Conservation (phyloP, 2,329 filamentous ascomycete species). For the Blastomyces parvus region DNA sequence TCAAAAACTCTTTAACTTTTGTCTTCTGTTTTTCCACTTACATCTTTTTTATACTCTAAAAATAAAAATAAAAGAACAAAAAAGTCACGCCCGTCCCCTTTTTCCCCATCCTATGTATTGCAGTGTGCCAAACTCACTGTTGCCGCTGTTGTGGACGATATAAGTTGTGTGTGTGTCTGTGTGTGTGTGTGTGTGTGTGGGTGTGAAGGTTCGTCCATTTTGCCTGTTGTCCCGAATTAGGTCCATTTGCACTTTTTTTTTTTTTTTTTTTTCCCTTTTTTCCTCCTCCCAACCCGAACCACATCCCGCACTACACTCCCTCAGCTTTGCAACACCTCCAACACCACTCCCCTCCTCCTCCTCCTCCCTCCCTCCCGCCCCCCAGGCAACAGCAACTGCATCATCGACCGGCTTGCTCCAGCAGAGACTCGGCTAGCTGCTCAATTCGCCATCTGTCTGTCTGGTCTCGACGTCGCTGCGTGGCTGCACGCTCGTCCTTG, state of each 20-base stretch:
- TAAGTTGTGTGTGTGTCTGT: background rate
- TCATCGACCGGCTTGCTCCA: too few relatives aligned
- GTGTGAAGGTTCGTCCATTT: background rate
- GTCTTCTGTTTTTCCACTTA: too few relatives aligned
- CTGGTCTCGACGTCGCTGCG: background rate
- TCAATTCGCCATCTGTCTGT: constrained; percentile 2
- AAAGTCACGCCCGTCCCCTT: background rate
- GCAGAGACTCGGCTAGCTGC: background rate
- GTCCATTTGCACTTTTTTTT: background rate
- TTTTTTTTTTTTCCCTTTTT: background rate
- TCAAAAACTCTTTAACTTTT: background rate
- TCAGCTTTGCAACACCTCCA: background rate
- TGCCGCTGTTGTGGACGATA: constrained; percentile 2
- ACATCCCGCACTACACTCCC: constrained; percentile 4
- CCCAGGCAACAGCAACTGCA: background rate
- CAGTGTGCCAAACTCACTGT: constrained; percentile 4
- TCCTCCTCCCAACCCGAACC: background rate
- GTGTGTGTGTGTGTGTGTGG: background rate
- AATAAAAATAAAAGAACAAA: background rate
- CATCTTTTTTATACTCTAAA: background rate
- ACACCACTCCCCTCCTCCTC: background rate
- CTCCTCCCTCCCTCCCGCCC: background rate
- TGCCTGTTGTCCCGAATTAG: constrained; percentile 4
- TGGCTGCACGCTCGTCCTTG: background rate
- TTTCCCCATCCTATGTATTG: background rate